A percentile compares a stretch with the other conserved stretches of the same genome.
These are phyloP conservation scores for Candida golubevii DNA, from an alignment of 805 yeast genomes.

Conservation along the genomic window DNA sequence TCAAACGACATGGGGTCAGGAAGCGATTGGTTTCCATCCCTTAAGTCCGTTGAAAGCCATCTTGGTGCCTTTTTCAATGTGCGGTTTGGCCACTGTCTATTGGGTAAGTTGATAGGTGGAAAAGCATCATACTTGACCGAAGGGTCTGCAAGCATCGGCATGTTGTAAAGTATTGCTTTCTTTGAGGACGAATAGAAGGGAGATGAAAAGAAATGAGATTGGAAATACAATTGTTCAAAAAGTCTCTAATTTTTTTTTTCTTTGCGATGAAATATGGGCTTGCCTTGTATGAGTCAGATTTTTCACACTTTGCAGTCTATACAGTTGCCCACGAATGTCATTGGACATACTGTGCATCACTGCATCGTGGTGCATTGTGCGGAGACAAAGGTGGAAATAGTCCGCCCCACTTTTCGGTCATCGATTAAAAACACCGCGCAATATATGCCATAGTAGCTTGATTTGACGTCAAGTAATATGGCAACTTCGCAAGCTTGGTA, in stretches of 20 bases:
- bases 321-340: not conserved
- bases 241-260: not conserved
- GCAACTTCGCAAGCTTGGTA: no score
- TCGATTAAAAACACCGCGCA: no score
- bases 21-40: constrained; percentile 82
- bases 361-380: no score
- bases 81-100: constrained; percentile 68
- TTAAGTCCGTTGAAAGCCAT: constrained; percentile 78
- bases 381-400: no score
- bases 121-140: constrained; percentile 58
- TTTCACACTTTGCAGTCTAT: not conserved
- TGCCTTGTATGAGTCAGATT: not conserved
- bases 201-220: no score
- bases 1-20: constrained; percentile 84
- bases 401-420: no score
- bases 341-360: no score
- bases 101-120: constrained; percentile 50
- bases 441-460: no score
- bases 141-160: constrained; percentile 49
- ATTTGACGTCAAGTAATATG: no score
- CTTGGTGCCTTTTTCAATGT: constrained; percentile 62
- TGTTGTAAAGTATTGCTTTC: not conserved
- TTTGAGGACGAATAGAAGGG: no score
- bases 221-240: not conserved
- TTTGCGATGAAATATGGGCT: not conserved